These are phyloP conservation scores for Termitomyces sp. DNA, from an alignment of 768 basidiomycete genomes.

Conservation along the genomic window DNA sequence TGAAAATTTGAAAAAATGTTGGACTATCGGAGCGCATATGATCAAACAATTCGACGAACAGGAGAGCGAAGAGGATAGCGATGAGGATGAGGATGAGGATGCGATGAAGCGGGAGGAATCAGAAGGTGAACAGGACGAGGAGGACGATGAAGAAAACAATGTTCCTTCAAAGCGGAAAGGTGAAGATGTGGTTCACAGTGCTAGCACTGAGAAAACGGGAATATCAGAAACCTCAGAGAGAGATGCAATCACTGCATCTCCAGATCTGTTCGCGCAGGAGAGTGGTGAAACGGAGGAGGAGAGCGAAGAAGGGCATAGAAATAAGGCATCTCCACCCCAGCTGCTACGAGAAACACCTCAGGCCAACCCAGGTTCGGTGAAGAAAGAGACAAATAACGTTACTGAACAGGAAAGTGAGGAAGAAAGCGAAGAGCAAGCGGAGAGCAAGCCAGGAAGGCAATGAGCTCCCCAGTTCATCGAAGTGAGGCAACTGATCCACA, in stretches of 20 bases:
- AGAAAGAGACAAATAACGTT: neutral
- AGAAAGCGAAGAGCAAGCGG: neutral
- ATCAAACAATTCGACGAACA: conserved; percentile 81
- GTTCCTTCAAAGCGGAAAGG: neutral
- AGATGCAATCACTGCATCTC: neutral
- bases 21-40: conserved; percentile 67
- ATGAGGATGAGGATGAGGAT: conserved; percentile 5
- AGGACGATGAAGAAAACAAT: neutral
- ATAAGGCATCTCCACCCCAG: neutral
- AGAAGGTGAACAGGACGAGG: neutral
- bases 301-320: neutral
- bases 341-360: neutral
- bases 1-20: conserved; percentile 61
- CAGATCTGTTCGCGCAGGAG: neutral
- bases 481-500: neutral
- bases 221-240: neutral
- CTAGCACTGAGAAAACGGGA: neutral
- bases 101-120: neutral
- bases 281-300: conserved; percentile 6
- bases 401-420: neutral
- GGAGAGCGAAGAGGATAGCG: conserved; percentile 22
- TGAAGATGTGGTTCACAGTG: neutral
- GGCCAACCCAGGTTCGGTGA: too few relatives aligned
- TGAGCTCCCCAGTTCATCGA: neutral
- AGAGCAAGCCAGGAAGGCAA: neutral